Evolutionary conservation across 140 eudicot genomes (phyloP).

Genomic region (Bidens hawaiensis): DNA sequence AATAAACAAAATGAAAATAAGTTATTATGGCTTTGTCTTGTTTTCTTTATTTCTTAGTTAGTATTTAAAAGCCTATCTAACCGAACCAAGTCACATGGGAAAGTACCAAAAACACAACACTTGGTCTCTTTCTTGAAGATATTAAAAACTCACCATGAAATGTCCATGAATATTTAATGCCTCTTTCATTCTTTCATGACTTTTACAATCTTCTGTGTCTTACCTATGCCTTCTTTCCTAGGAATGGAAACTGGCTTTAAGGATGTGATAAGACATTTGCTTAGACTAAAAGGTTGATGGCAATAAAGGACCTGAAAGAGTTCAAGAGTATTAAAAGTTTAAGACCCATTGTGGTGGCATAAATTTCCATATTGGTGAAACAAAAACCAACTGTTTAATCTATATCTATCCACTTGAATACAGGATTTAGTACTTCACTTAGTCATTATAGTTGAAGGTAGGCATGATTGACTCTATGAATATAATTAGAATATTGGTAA

Average conservation of each 20-base stretch:
- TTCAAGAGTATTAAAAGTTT: constrained; percentile 39
- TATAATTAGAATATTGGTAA: constrained; percentile 9
- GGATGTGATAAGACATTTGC: constrained; percentile 40
- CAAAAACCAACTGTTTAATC: constrained; percentile 29
- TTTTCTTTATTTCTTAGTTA: constrained; percentile 4
- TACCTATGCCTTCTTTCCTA: constrained; percentile 34
- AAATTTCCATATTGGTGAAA: constrained; percentile 36
- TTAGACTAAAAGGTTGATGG: constrained; percentile 28
- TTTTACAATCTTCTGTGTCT: constrained; percentile 31
- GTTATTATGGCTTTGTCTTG: not conserved
- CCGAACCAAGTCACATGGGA: constrained; percentile 34
- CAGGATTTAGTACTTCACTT: constrained; percentile 20
- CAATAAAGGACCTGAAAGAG: constrained; percentile 27
- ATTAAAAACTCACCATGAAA: constrained; percentile 32
- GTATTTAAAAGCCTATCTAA: constrained; percentile 8
- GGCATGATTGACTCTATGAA: constrained; percentile 11
- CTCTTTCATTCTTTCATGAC: constrained; percentile 36
- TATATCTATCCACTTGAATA: constrained; percentile 21
- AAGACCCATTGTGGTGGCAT: constrained; percentile 29
- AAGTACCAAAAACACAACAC: constrained; percentile 32
- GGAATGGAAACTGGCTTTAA: constrained; percentile 27
- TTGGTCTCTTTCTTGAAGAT: constrained; percentile 29
- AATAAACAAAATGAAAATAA: not conserved
- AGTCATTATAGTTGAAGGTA: constrained; percentile 18
- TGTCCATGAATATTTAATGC: constrained; percentile 34